Evolutionary conservation across 768 basidiomycete genomes (phyloP), one percentile per base, ranked within the genome.

Genomic region (Megacollybia marginata): DNA sequence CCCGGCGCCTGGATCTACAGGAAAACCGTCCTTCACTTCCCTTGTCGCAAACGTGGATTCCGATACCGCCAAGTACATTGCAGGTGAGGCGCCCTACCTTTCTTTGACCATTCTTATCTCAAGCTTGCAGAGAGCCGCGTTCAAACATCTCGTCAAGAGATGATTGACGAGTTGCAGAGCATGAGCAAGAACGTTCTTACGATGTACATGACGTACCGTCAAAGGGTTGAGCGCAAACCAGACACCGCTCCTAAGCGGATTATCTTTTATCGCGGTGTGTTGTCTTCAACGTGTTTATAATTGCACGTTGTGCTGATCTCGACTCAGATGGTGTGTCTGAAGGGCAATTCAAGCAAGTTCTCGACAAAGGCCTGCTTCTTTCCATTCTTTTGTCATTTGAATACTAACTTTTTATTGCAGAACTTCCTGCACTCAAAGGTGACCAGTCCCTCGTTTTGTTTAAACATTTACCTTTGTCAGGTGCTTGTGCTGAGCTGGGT

Each of bases 1-100:
- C 57, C 88, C 90, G 9, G 76, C 87, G 7, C 88, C 90, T 16
- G 88, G 88, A 9, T 77, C 86, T 0, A 78, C 76, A n/a, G 86
- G 82, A 15, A 78, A 82, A 4, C 90, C 90, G 1, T 92, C 89
- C 0, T 91, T 87, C 61, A 85, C 89, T 0, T 74, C 88, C 6
- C 69, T 92, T 6, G 89, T 92, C 15, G 88, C 77, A 31, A 92
- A 83, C 53, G 80, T 92, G 28, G 90, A 92, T 60, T 78, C 78
- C 0, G 78, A 83, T 49, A 79, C 76, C 1, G 84, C 85, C 4
- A 90, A 90, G 62, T 92, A 90, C 47, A 43, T 54, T n/a, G 55
- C 52, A 5, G 65, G 69, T 68, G 44, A 42, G 42, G 13, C 23
- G 23, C 3, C 10, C 63, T 58, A 28, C 33, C 9, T 18, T 18